Base-by-base conservation (phyloP, 352 stramenopile species). In the Phytophthora quininea region DNA sequence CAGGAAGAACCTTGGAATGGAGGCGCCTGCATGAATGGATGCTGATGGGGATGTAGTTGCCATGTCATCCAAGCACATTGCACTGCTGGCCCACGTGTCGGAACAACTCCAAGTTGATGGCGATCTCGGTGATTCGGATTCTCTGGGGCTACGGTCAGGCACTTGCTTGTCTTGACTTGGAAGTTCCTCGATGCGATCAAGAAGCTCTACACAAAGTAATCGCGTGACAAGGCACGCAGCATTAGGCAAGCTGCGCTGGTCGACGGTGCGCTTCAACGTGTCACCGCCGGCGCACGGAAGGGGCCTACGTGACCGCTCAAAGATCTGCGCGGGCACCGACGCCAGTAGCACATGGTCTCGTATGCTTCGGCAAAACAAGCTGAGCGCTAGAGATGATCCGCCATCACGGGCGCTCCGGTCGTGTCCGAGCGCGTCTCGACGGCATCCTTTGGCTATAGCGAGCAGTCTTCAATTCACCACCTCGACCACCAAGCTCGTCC, bases 401-500 rank as follows among this genome's bases (percentile, higher is more conserved):
- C 15, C 5, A 49, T 49, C 14, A n/a, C 19, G 12, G 6, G 10
- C 15, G n/a, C 19, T 8, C 43, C 8, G 14, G 12, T 49, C 15
- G 9, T 24, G 43, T 49, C 43, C 15, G 29, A 29, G 43, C 43
- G 15, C 43, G 29, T 49, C 19, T 49, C 11, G 43, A 40, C 43
- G 29, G 24, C 43, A 49, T 27, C 35, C 35, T 40, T 11, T 11
- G 6, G 6, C 10, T 11, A 40, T 40, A 11, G 6, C 43, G 8
- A 49, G 14, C 43, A 49, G 24, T 49, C 15, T 49, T 49, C 43
- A 49, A 29, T 49, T 49, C 14, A n/a, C 43, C 43, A 24, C 19
- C 43, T 49, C 43, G 43, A 49, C 19, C 43, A 49, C 15, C 43
- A 49, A 49, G 43, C 15, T 24, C 10, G 15, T 14, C 6, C 40